Percentiles rank a stretch among this genome's conserved stretches.
Evolutionary conservation across 2,329 filamentous ascomycete species (phyloP).

Genomic region (Diaporthe sp.): DNA sequence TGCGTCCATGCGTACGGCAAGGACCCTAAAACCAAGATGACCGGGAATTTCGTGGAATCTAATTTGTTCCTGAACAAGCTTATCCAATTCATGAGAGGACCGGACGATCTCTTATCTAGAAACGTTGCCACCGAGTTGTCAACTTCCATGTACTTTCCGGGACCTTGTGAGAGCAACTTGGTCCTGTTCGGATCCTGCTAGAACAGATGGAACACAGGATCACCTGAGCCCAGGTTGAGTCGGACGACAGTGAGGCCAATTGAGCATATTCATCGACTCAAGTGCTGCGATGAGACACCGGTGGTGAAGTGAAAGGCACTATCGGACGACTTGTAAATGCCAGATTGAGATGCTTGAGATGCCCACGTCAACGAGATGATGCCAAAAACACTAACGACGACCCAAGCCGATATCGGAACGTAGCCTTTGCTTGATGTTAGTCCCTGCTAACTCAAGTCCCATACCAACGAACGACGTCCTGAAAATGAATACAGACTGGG

Average conservation of each 20-base stretch:
- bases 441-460: no score
- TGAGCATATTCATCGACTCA: no score
- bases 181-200: background rate
- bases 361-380: background rate
- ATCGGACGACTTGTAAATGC: background rate
- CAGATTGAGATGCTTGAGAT: background rate
- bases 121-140: background rate
- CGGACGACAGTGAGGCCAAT: no score
- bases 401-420: background rate
- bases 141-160: no score
- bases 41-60: background rate
- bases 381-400: background rate
- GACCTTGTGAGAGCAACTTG: background rate
- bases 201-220: no score
- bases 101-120: background rate
- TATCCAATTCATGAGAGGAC: background rate
- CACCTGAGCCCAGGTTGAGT: no score
- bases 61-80: background rate
- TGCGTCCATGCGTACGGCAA: background rate
- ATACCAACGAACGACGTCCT: no score
- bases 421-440: no score
- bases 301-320: background rate
- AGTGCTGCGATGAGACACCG: rapidly evolving
- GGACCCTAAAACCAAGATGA: background rate
- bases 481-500: no score